phyloP scores from a whole-genome alignment of 495 filamentous ascomycete genomes.

The Hypoxylon perforatum region DNA sequence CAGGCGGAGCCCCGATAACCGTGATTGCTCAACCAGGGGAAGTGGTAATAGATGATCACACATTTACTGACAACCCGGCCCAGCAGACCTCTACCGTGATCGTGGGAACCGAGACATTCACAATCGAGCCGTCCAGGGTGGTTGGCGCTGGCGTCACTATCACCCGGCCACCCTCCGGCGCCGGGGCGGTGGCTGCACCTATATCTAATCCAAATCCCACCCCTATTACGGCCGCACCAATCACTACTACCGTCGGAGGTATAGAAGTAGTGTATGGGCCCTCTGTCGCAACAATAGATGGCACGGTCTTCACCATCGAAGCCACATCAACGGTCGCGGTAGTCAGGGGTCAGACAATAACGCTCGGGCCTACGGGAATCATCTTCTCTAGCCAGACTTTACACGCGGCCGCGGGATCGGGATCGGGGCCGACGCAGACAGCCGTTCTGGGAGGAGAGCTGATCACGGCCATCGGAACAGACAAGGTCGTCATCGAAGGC shows the following conservation, averaged over 20 bases:
- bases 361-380: constrained; percentile 58
- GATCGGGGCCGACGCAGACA: constrained; percentile 51
- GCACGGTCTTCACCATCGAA: constrained; percentile 56
- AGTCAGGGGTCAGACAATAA: constrained; percentile 58
- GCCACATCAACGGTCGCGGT: constrained; percentile 48
- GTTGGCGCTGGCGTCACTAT: constrained; percentile 55
- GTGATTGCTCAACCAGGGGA: constrained; percentile 53
- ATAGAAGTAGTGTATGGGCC: constrained; percentile 55
- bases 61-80: constrained; percentile 51
- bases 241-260: constrained; percentile 51
- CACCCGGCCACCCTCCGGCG: constrained; percentile 42
- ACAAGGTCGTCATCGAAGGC: constrained; percentile 56
- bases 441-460: constrained; percentile 58
- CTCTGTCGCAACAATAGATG: constrained; percentile 57
- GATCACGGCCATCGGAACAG: constrained; percentile 58
- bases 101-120: constrained; percentile 55
- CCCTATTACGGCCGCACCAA: constrained; percentile 20
- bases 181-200: constrained; percentile 35
- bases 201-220: neutral
- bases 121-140: constrained; percentile 54
- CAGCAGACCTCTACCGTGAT: constrained; percentile 51
- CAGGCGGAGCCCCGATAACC: constrained; percentile 40
- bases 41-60: constrained; percentile 57
- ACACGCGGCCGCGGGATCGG: constrained; percentile 36
- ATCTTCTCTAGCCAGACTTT: constrained; percentile 49